Base-by-base conservation (phyloP, 352 stramenopile species). In the Saprolegnia diclina region DNA sequence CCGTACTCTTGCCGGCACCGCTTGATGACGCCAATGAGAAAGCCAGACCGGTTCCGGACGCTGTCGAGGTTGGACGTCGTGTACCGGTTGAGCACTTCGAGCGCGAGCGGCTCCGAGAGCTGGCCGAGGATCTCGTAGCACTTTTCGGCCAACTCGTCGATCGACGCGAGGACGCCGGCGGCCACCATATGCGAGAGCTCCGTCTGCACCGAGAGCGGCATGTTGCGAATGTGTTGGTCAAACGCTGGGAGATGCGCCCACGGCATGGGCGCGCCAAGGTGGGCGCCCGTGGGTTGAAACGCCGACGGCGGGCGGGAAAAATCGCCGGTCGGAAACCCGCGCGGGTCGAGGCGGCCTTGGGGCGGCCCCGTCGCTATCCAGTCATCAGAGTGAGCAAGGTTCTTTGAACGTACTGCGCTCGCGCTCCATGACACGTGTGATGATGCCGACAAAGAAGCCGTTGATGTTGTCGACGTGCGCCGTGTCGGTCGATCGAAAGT, bases 11-110 rank as follows among this genome's bases (percentile, higher is more conserved):
- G 83, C 40, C 82, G 74, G 62, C 77, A 85, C 52, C 86, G 80
- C 73, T 91, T 91, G 61, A 93, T 79, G 50, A 93, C 83, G 45
- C 85, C 83, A 66, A 93, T 86, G 16, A 93, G 76, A 71, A 93
- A 93, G 26, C 82, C 85, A 37, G 82, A 90, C 19, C 80, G 83
- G 66, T 93, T 93, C n/a, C 85, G 83, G 45, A 93, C 82, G 13
- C 77, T 79, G 14, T 74, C 75, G 16, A 91, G 73, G 55, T 93
- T 90, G 21, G 85, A 83, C 42, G 82, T 78, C 64, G 81, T 79
- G 71, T 90, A 93, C 10, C 85, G 83, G 44, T 73, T 82, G 22
- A 93, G 73, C 45, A 91, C 83, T 67, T 93, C 83, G 67, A 90
- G 89, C 6, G 83, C 83, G 35, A 93, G 72, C 0, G 74, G 76